Percentiles rank a stretch among this genome's conserved stretches.
phyloP scores from a whole-genome alignment of 148 eudicot species.

The Heliamphora exappendiculata region DNA sequence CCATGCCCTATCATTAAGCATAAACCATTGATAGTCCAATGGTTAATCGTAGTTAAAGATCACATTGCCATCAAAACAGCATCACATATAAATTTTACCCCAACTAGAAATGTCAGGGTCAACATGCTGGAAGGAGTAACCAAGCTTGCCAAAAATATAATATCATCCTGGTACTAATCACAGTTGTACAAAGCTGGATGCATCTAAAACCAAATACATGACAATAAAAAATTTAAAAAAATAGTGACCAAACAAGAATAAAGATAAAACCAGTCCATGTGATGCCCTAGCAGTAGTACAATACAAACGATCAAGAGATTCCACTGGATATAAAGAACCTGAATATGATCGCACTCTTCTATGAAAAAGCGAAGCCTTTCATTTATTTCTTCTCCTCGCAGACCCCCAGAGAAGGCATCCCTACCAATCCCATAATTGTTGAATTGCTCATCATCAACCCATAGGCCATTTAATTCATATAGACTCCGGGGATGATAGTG shows the following conservation, averaged over 20 bases:
- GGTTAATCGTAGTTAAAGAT: background rate
- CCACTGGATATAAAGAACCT: constrained; percentile 38
- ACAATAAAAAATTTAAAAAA: background rate
- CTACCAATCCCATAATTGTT: constrained; percentile 73
- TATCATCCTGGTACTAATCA: background rate
- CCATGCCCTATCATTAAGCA: background rate
- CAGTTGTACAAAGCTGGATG: background rate
- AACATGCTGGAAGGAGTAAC: background rate
- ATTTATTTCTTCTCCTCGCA: constrained; percentile 63
- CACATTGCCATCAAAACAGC: background rate
- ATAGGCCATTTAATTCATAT: constrained; percentile 73
- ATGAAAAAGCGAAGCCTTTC: constrained; percentile 84
- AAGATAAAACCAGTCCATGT: constrained; percentile 4
- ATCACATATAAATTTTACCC: background rate
- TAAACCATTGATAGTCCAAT: background rate
- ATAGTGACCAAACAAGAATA: background rate
- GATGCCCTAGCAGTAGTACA: background rate
- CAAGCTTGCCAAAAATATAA: background rate
- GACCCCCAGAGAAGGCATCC: constrained; percentile 59
- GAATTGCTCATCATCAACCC: constrained; percentile 56
- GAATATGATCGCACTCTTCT: constrained; percentile 88
- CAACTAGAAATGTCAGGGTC: background rate
- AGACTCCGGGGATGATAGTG: constrained; percentile 90
- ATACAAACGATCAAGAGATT: background rate
- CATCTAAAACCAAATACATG: background rate